Percentiles rank a stretch among this genome's conserved stretches.
These are phyloP conservation scores for Sporothrix protearum DNA, from an alignment of 2,329 filamentous ascomycete genomes.

Conservation along the genomic window DNA sequence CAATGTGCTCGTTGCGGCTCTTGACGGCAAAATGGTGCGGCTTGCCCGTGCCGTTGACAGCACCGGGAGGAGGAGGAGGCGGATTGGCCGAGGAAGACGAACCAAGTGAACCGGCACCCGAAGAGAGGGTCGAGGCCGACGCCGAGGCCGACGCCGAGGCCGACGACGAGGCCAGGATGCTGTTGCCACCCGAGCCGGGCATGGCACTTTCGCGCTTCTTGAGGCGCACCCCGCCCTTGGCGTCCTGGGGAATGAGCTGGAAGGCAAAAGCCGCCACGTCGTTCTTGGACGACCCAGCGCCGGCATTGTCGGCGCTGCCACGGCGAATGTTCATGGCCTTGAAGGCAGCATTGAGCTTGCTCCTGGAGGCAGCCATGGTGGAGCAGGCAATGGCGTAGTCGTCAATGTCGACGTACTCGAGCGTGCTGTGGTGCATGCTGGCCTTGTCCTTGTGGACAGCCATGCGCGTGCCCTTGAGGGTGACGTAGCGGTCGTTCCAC, in stretches of 20 bases:
- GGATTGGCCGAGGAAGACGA: conserved; percentile 25
- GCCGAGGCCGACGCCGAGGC: conserved; percentile 22
- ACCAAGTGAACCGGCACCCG: conserved; percentile 24
- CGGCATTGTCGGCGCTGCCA: conserved; percentile 47
- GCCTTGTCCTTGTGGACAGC: conserved; percentile 68
- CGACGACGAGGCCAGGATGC: neutral
- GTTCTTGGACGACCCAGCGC: conserved; percentile 35
- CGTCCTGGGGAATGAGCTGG: conserved; percentile 73
- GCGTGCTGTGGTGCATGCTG: conserved; percentile 50
- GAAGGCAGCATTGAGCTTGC: conserved; percentile 83
- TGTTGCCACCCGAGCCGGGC: conserved; percentile 25
- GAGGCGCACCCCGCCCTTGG: conserved; percentile 49
- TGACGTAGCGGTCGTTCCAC: conserved; percentile 90
- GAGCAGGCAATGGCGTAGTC: conserved; percentile 87
- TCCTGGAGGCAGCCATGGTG: conserved; percentile 66
- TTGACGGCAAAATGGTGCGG: conserved; percentile 92
- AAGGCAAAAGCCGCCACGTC: conserved; percentile 72
- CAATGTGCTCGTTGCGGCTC: conserved; percentile 82
- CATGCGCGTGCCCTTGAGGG: conserved; percentile 69
- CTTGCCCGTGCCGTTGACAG: conserved; percentile 65
- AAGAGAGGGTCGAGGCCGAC: conserved; percentile 25
- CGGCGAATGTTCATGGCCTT: conserved; percentile 68
- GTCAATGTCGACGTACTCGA: conserved; percentile 81
- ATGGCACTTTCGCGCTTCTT: conserved; percentile 51
- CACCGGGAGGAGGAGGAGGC: conserved; percentile 40